These are phyloP conservation scores for Amaranthus tricolor DNA, from an alignment of 179 eudicot genomes.

Conservation along the genomic window DNA sequence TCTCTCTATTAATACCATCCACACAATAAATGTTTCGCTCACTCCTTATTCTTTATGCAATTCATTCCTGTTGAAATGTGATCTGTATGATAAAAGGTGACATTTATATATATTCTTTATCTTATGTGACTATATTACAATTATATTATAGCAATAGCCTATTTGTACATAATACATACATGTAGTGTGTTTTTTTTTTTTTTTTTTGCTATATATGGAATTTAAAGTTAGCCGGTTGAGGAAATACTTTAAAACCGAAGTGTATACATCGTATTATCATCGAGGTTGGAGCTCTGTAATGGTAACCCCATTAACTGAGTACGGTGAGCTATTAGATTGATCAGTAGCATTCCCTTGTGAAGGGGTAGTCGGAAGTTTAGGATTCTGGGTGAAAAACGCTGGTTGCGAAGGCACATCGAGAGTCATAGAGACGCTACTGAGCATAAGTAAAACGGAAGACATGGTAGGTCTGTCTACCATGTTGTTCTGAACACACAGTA, in stretches of 20 bases:
- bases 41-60: too few relatives aligned
- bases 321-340: background rate
- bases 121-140: too few relatives aligned
- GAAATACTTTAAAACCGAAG: background rate
- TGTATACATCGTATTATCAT: background rate
- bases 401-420: conserved; percentile 35
- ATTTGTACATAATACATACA: too few relatives aligned
- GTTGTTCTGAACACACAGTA: conserved; percentile 52
- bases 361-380: background rate
- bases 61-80: too few relatives aligned
- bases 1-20: too few relatives aligned
- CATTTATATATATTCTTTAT: too few relatives aligned
- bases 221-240: background rate
- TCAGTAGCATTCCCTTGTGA: background rate
- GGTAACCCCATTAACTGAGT: conserved; percentile 12
- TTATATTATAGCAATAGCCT: too few relatives aligned
- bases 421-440: conserved; percentile 24
- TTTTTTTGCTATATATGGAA: background rate
- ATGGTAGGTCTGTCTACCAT: conserved; percentile 39
- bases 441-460: conserved; percentile 35
- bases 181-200: too few relatives aligned
- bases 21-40: too few relatives aligned
- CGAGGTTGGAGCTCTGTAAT: conserved; percentile 16
- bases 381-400: conserved; percentile 22
- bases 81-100: too few relatives aligned